A percentile compares a stretch with the other conserved stretches of the same genome.
Evolutionary conservation across 202 grass and related monocot species (phyloP).

Genomic region (Carex sylvatica): DNA sequence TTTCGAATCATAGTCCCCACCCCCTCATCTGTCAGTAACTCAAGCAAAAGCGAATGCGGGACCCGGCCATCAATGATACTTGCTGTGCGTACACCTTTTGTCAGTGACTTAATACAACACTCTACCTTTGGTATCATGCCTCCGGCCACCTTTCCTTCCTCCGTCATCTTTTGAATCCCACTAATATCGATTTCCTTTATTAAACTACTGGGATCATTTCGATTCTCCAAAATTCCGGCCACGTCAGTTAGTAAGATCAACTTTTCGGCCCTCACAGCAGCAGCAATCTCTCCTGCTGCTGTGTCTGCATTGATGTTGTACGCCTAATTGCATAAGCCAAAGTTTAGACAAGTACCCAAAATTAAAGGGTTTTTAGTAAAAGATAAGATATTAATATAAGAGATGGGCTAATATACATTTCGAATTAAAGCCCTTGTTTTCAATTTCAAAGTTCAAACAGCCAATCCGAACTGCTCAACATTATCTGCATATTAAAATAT

Average conservation of each 20-base stretch:
- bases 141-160: slow-evolving; percentile 70
- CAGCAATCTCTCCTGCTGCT: slow-evolving; percentile 64
- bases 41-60: slow-evolving; percentile 70
- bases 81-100: slow-evolving; percentile 71
- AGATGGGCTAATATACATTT: too few relatives aligned
- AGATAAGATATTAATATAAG: background rate
- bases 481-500: too few relatives aligned
- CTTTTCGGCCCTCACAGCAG: slow-evolving; percentile 70
- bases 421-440: too few relatives aligned
- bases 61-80: slow-evolving; percentile 87
- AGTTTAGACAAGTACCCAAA: background rate
- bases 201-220: slow-evolving; percentile 64
- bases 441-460: too few relatives aligned
- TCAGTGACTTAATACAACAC: slow-evolving; percentile 65
- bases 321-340: slow-evolving; percentile 29
- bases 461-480: too few relatives aligned
- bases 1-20: slow-evolving; percentile 78
- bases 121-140: slow-evolving; percentile 97
- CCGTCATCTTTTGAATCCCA: slow-evolving; percentile 56
- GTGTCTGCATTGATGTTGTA: slow-evolving; percentile 93
- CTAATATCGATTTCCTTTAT: slow-evolving; percentile 78
- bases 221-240: slow-evolving; percentile 60
- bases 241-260: slow-evolving; percentile 77
- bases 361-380: background rate
- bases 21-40: slow-evolving; percentile 88